Evolutionary conservation across 2,329 filamentous ascomycete genomes (phyloP), one percentile per base, ranked within the genome.

Genomic region (Bipolaris oryzae): DNA sequence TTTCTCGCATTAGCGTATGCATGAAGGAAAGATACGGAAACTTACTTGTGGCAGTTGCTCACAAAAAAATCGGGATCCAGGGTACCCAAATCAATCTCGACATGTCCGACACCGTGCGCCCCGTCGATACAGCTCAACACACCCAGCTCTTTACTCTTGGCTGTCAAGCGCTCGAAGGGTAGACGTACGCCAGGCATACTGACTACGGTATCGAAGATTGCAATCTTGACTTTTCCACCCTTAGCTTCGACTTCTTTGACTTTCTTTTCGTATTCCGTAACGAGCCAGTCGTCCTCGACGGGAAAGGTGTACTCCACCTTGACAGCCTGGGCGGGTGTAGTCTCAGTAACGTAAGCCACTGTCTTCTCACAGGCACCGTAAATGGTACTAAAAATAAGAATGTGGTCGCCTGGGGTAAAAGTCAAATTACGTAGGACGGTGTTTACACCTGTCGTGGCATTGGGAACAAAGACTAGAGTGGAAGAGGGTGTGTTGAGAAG

Each of bases 11-110:
- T 18, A 34, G 43, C 20, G 11, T 44, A 38, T 16, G 20, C 3
- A 11, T 2, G 7, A n/a, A 5, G 33, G 39, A 2, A 20, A 13
- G 9, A 28, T 41, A 18, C 16, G 15, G 20, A 34, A 23, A 15
- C 67, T 44, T 49, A 73, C 69, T 74, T 74, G 50, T 74, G 72
- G 21, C 87, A 91, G 74, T 97, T 97, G 53, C 84, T 89, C 13
- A 94, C 84, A 70, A 96, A 91, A 78, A 96, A 97, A 75, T 97
- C 93, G 0, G 92, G 88, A 60, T 92, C 85, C 2, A 92, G 78
- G 3, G 77, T 74, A 0, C 72, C 62, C 13, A 97, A 77, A 74
- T 96, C 85, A 7, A 97, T 75, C 1, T 84, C 80, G 7, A 96
- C 82, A 76, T 95, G 89, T 1, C 94, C 94, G 21, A 96, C 78